Conservation (phyloP, 2,329 filamentous ascomycete genomes). For the Botryotinia calthae region DNA sequence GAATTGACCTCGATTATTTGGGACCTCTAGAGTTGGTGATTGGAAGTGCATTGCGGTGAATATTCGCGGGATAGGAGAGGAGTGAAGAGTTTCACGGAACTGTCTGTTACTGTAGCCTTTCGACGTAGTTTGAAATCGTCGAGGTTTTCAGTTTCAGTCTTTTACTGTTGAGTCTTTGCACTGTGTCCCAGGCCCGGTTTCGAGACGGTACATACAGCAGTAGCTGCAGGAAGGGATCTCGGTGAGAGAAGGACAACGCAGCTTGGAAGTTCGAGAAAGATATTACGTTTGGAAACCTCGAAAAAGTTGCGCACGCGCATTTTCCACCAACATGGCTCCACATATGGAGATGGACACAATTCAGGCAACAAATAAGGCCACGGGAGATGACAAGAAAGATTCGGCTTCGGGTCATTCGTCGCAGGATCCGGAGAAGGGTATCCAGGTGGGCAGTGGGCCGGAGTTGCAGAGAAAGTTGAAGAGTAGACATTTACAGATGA, state of each 20-base stretch:
- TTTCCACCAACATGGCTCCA: slow-evolving; percentile 8
- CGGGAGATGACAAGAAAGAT: slow-evolving; percentile 11
- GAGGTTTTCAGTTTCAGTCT: slow-evolving; percentile 11
- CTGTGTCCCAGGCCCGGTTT: not conserved
- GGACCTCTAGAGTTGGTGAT: not conserved
- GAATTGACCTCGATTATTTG: not conserved
- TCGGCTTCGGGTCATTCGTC: slow-evolving; percentile 9
- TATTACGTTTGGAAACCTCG: slow-evolving; percentile 10
- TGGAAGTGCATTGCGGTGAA: not conserved
- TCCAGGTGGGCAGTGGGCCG: slow-evolving; percentile 18
- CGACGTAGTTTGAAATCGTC: slow-evolving; percentile 18
- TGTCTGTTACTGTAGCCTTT: slow-evolving; percentile 13
- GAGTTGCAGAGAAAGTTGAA: slow-evolving; percentile 44
- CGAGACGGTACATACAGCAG: not conserved
- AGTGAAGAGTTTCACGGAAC: slow-evolving; percentile 1
- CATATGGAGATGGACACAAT: slow-evolving; percentile 6
- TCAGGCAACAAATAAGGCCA: slow-evolving; percentile 1
- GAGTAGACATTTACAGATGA: slow-evolving; percentile 64
- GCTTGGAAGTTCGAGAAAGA: slow-evolving; percentile 9
- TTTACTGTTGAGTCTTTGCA: not conserved
- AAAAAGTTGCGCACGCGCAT: slow-evolving; percentile 3
- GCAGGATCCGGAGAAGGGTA: slow-evolving; percentile 15
- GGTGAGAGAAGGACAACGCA: slow-evolving; percentile 1
- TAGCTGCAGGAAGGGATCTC: not conserved
- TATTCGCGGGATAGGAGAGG: not conserved